Evolutionary conservation across 345 rosid species (phyloP).

Genomic region (Passiflora organensis): DNA sequence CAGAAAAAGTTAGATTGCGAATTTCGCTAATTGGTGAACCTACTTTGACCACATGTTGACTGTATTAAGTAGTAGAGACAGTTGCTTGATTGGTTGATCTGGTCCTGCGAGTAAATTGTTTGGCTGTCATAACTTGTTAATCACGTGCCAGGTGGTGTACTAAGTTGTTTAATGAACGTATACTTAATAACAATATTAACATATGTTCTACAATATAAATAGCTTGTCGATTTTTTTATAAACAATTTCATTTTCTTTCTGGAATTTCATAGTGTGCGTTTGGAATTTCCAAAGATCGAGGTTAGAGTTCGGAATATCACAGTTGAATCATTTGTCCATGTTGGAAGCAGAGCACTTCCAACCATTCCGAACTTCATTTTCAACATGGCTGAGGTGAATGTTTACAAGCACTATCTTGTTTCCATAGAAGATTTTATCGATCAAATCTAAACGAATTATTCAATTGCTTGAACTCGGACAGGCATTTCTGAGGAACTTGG

Average conservation of each 20-base stretch:
- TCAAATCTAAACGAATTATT: too few relatives aligned
- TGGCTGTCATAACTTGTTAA: too few relatives aligned
- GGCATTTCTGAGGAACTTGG: constrained; percentile 64
- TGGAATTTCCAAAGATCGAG: constrained; percentile 87
- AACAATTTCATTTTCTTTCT: too few relatives aligned
- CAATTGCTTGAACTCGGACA: constrained; percentile 8
- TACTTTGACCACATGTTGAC: constrained; percentile 1
- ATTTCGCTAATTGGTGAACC: constrained; percentile 7
- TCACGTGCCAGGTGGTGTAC: too few relatives aligned
- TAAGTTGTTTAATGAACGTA: too few relatives aligned
- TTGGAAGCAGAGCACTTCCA: constrained; percentile 95
- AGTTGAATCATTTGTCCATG: constrained; percentile 78
- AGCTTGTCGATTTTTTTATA: too few relatives aligned
- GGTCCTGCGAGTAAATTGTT: too few relatives aligned
- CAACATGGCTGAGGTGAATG: constrained; percentile 79
- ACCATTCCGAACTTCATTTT: constrained; percentile 86
- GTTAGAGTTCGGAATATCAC: constrained; percentile 72
- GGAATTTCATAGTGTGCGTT: constrained; percentile 54
- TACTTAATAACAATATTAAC: too few relatives aligned
- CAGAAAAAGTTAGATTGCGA: too few relatives aligned
- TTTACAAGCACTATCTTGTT: too few relatives aligned
- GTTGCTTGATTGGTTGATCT: constrained; percentile 2
- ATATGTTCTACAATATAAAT: too few relatives aligned
- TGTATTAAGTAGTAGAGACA: neutral
- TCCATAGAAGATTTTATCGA: too few relatives aligned